Conservation (phyloP, 768 basidiomycete species). For the Boletus pseudo-olivaceus region DNA sequence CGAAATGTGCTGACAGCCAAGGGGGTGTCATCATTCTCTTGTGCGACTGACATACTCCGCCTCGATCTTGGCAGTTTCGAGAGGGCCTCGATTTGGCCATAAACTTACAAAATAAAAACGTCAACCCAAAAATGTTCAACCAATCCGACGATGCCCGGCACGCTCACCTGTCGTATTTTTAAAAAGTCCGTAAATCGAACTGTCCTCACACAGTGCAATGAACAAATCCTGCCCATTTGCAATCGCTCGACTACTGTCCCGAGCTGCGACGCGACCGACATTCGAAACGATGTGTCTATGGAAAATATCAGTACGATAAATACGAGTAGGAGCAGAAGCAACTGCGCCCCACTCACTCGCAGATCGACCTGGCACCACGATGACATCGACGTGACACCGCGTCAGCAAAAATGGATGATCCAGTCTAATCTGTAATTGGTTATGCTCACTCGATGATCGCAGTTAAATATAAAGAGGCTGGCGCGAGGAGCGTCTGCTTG, state of each 20-base stretch:
- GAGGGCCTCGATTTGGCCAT: slow-evolving; percentile 71
- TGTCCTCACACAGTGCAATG: slow-evolving; percentile 86
- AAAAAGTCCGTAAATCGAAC: slow-evolving; percentile 79
- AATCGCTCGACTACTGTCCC: slow-evolving; percentile 75
- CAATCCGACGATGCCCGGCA: slow-evolving; percentile 9
- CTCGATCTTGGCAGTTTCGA: slow-evolving; percentile 55
- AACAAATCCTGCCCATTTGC: slow-evolving; percentile 83
- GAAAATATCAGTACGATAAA: slow-evolving; percentile 3
- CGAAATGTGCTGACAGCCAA: slow-evolving; percentile 34
- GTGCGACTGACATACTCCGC: slow-evolving; percentile 68
- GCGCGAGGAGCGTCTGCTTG: slow-evolving; percentile 58
- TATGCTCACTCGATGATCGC: slow-evolving; percentile 85
- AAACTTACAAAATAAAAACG: slow-evolving; percentile 45
- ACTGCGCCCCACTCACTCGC: slow-evolving; percentile 63
- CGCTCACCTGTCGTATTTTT: slow-evolving; percentile 76
- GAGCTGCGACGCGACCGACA: slow-evolving; percentile 78
- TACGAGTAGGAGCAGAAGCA: neutral
- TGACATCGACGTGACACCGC: slow-evolving; percentile 18
- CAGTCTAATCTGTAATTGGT: slow-evolving; percentile 15
- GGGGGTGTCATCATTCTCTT: slow-evolving; percentile 48
- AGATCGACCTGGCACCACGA: slow-evolving; percentile 58
- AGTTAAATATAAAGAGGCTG: slow-evolving; percentile 86
- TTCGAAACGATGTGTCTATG: slow-evolving; percentile 79
- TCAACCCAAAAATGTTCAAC: slow-evolving; percentile 17
- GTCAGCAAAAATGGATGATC: slow-evolving; percentile 23